phyloP scores from a whole-genome alignment of 2,329 filamentous ascomycete genomes.

The Aureobasidium namibiae region DNA sequence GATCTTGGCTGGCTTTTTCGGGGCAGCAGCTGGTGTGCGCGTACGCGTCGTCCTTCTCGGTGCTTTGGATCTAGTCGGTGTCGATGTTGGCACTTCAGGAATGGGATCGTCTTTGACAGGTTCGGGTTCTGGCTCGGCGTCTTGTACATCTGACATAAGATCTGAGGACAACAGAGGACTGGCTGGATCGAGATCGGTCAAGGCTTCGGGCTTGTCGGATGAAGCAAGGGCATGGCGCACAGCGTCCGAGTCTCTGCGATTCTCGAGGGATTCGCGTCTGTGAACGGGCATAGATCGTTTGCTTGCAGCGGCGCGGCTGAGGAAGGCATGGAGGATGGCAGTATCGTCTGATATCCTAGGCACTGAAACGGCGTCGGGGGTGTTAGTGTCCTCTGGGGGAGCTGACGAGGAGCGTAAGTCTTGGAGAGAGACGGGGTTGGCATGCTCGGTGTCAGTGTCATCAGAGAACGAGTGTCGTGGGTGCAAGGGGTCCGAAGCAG shows the following conservation, averaged over 20 bases:
- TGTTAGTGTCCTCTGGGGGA: constrained; percentile 25
- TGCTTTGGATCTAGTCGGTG: neutral
- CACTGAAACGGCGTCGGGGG: constrained; percentile 18
- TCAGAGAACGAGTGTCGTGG: neutral
- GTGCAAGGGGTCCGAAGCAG: neutral
- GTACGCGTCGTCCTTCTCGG: neutral
- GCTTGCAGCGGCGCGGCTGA: constrained; percentile 40
- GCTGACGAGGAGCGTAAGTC: constrained; percentile 20
- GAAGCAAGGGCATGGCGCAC: constrained; percentile 40
- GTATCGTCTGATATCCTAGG: constrained; percentile 39
- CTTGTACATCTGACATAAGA: neutral
- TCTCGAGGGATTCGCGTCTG: constrained; percentile 35
- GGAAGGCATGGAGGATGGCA: constrained; percentile 41
- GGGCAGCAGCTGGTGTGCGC: constrained; percentile 3
- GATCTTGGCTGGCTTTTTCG: constrained; percentile 29
- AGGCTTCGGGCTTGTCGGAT: constrained; percentile 31
- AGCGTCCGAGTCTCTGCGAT: constrained; percentile 39
- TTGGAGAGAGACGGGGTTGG: neutral
- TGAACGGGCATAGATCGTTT: constrained; percentile 29
- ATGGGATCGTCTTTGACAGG: neutral
- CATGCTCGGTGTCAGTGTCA: constrained; percentile 3
- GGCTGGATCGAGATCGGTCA: constrained; percentile 41
- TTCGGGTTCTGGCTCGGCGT: neutral
- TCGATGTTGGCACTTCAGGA: neutral
- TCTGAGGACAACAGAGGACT: constrained; percentile 33